A percentile compares a stretch with the other conserved stretches of the same genome.
Evolutionary conservation across 352 stramenopile genomes (phyloP).

Genomic region (Globisporangium polare): DNA sequence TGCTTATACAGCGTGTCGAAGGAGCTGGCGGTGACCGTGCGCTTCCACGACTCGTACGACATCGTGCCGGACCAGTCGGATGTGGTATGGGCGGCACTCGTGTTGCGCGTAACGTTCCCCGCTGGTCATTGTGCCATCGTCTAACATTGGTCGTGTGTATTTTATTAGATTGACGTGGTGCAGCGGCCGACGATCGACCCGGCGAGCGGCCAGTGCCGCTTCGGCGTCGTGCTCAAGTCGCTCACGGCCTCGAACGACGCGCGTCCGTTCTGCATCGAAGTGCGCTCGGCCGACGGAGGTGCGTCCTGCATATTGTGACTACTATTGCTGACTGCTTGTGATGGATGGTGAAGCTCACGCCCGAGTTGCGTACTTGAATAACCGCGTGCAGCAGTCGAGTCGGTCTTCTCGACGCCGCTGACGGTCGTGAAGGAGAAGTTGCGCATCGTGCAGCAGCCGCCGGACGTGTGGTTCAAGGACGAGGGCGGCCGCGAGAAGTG

Average conservation of each 20-base stretch:
- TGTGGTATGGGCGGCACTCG: constrained; percentile 20
- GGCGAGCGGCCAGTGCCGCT: constrained; percentile 34
- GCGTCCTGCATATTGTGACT: neutral
- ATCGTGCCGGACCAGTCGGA: constrained; percentile 58
- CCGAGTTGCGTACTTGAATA: neutral
- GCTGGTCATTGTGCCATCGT: no score
- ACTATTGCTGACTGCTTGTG: neutral
- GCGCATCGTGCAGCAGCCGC: constrained; percentile 69
- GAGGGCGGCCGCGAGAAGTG: constrained; percentile 94
- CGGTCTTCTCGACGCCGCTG: constrained; percentile 58
- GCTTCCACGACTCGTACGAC: constrained; percentile 78
- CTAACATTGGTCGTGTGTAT: no score
- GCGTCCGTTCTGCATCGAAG: constrained; percentile 67
- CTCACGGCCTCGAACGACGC: constrained; percentile 56
- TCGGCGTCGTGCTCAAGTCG: constrained; percentile 43
- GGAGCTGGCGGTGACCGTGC: constrained; percentile 48
- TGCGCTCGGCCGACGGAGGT: constrained; percentile 36
- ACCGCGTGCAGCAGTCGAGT: constrained; percentile 36
- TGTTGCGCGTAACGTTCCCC: neutral
- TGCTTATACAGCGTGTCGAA: constrained; percentile 27
- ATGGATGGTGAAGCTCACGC: neutral
- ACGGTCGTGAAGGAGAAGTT: constrained; percentile 79
- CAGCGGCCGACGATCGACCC: constrained; percentile 27
- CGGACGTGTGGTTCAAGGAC: constrained; percentile 96
- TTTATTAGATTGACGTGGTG: constrained; percentile 15